A percentile compares a stretch with the other conserved stretches of the same genome.
These are phyloP conservation scores for Spathaspora sp. DNA, from an alignment of 805 yeast species.

Conservation along the genomic window DNA sequence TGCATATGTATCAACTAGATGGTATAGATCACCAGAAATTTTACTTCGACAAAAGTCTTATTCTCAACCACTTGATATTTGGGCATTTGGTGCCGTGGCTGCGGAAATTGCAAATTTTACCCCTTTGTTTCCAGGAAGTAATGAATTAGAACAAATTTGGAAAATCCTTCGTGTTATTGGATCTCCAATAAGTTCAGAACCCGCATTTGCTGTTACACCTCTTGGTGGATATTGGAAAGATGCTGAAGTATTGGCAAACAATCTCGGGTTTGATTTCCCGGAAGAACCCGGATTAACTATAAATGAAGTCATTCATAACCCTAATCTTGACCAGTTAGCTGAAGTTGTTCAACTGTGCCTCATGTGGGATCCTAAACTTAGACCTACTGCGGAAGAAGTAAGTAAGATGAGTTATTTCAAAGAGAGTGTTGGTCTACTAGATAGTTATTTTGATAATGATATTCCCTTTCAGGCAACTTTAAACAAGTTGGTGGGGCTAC, in stretches of 20 bases:
- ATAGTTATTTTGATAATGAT: slow-evolving; percentile 5
- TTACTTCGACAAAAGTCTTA: slow-evolving; percentile 59
- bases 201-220: slow-evolving; percentile 25
- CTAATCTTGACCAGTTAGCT: slow-evolving; percentile 40
- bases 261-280: slow-evolving; percentile 58
- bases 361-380: slow-evolving; percentile 73
- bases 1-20: slow-evolving; percentile 76
- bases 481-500: slow-evolving; percentile 4
- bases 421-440: slow-evolving; percentile 25
- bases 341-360: slow-evolving; percentile 49
- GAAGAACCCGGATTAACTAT: slow-evolving; percentile 47
- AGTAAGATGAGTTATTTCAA: slow-evolving; percentile 53
- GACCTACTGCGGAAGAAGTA: slow-evolving; percentile 50
- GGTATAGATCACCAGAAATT: slow-evolving; percentile 86
- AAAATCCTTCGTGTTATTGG: slow-evolving; percentile 69
- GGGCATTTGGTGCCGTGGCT: slow-evolving; percentile 85
- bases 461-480: neutral
- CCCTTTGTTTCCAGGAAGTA: slow-evolving; percentile 82
- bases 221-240: slow-evolving; percentile 76
- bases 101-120: slow-evolving; percentile 66
- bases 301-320: slow-evolving; percentile 41
- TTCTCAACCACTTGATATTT: slow-evolving; percentile 70
- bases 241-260: slow-evolving; percentile 48
- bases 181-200: slow-evolving; percentile 49
- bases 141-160: slow-evolving; percentile 76